A percentile compares a stretch with the other conserved stretches of the same genome.
Conservation (phyloP, 768 basidiomycete genomes). For the Xerocomellus amylosporus region DNA sequence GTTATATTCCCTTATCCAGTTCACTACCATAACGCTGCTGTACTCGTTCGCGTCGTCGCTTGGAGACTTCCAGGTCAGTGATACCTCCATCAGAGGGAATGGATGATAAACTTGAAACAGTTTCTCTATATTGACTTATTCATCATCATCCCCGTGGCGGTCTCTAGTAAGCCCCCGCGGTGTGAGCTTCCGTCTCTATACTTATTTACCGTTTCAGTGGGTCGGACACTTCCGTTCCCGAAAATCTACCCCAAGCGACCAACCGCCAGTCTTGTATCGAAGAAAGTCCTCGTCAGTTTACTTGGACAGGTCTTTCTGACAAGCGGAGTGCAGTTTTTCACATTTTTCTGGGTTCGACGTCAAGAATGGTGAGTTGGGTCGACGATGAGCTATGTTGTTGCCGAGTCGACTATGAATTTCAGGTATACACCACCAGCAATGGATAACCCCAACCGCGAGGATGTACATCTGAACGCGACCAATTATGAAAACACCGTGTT, state of each 20-base stretch:
- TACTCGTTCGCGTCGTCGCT: slow-evolving; percentile 97
- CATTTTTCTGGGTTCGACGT: slow-evolving; percentile 81
- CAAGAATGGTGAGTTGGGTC: slow-evolving; percentile 68
- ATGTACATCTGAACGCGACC: slow-evolving; percentile 72
- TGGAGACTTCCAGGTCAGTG: slow-evolving; percentile 88
- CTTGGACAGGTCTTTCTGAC: slow-evolving; percentile 91
- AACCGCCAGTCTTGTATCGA: slow-evolving; percentile 93
- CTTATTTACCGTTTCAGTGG: slow-evolving; percentile 59
- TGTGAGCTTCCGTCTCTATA: not conserved
- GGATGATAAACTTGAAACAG: slow-evolving; percentile 36
- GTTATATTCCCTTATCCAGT: slow-evolving; percentile 96
- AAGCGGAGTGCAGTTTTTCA: slow-evolving; percentile 77
- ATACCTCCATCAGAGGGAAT: not conserved
- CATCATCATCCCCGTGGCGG: slow-evolving; percentile 95
- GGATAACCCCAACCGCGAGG: slow-evolving; percentile 45
- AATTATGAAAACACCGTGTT: slow-evolving; percentile 92
- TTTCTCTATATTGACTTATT: slow-evolving; percentile 98
- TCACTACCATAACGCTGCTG: slow-evolving; percentile 93
- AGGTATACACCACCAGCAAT: slow-evolving; percentile 79
- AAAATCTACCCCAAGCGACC: slow-evolving; percentile 86
- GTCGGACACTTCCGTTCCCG: slow-evolving; percentile 86
- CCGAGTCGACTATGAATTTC: not conserved
- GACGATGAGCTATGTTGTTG: not conserved
- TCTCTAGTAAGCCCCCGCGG: slow-evolving; percentile 69
- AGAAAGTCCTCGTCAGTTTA: slow-evolving; percentile 90